Evolutionary conservation across 2,329 filamentous ascomycete species (phyloP).

Genomic region (Trematosphaeria pertusa): DNA sequence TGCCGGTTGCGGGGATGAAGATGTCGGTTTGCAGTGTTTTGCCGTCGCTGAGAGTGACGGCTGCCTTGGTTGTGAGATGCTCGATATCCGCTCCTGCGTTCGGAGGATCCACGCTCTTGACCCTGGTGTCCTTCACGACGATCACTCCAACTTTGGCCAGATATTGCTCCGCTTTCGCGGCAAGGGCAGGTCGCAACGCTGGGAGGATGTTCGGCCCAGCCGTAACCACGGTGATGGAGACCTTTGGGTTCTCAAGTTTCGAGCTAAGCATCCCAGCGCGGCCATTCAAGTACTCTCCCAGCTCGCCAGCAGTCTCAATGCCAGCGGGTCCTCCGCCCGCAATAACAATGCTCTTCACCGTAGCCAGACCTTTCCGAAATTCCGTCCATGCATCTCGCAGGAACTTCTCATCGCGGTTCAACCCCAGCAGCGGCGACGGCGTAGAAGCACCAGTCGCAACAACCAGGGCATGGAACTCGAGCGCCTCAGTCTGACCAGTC

Average conservation of each 20-base stretch:
- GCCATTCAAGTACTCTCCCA: slow-evolving; percentile 60
- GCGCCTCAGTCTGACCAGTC: slow-evolving; percentile 30
- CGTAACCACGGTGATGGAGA: slow-evolving; percentile 48
- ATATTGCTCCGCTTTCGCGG: slow-evolving; percentile 38
- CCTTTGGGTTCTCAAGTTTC: slow-evolving; percentile 25
- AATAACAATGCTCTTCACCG: slow-evolving; percentile 44
- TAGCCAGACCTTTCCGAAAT: slow-evolving; percentile 48
- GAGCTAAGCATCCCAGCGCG: slow-evolving; percentile 48
- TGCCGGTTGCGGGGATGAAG: slow-evolving; percentile 46
- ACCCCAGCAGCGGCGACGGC: slow-evolving; percentile 42
- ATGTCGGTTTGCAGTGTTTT: slow-evolving; percentile 42
- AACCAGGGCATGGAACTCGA: slow-evolving; percentile 46
- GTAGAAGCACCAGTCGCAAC: slow-evolving; percentile 47
- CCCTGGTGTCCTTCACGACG: slow-evolving; percentile 52
- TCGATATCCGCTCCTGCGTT: slow-evolving; percentile 37
- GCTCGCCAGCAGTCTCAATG: slow-evolving; percentile 48
- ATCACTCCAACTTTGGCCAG: slow-evolving; percentile 56
- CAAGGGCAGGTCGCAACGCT: slow-evolving; percentile 28
- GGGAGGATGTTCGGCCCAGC: slow-evolving; percentile 40
- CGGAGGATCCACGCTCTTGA: slow-evolving; percentile 42
- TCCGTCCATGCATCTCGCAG: slow-evolving; percentile 31
- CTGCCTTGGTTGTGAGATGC: slow-evolving; percentile 42
- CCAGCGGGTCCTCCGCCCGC: slow-evolving; percentile 46
- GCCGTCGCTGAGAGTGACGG: slow-evolving; percentile 51
- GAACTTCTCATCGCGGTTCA: slow-evolving; percentile 44